These are phyloP conservation scores for Trametes elegans DNA, from an alignment of 768 basidiomycete genomes.

Conservation along the genomic window DNA sequence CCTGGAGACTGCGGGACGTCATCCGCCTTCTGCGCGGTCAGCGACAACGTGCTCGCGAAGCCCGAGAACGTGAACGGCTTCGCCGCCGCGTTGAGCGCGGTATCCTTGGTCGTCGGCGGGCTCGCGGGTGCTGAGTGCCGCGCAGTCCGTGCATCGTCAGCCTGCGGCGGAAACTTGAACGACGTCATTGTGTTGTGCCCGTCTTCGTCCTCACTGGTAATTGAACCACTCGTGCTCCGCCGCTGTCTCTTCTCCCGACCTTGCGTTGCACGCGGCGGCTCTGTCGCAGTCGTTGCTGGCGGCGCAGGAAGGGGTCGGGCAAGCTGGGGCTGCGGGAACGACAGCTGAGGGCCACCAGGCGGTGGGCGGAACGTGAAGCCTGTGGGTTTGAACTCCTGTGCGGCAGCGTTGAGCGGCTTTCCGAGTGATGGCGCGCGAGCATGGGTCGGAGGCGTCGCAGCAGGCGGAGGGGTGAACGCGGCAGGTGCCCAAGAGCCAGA, in stretches of 20 bases:
- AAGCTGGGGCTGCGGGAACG: constrained; percentile 31
- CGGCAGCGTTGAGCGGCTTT: constrained; percentile 75
- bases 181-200: constrained; percentile 55
- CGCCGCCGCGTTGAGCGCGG: constrained; percentile 41
- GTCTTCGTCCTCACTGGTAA: constrained; percentile 39
- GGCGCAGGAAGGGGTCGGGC: constrained; percentile 42
- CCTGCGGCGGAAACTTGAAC: constrained; percentile 68
- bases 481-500: constrained; percentile 35
- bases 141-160: constrained; percentile 35
- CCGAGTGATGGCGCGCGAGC: constrained; percentile 46
- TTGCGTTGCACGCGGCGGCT: constrained; percentile 44
- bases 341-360: constrained; percentile 59
- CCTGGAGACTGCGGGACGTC: constrained; percentile 18
- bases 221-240: constrained; percentile 42
- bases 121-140: constrained; percentile 47
- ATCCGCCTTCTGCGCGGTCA: constrained; percentile 20
- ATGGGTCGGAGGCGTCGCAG: constrained; percentile 39
- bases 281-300: constrained; percentile 27
- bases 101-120: constrained; percentile 25
- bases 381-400: constrained; percentile 77
- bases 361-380: constrained; percentile 79
- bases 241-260: constrained; percentile 82
- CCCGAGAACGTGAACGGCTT: constrained; percentile 70
- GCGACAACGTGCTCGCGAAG: constrained; percentile 38
- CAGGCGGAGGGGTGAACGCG: constrained; percentile 24